A percentile compares a stretch with the other conserved stretches of the same genome.
Evolutionary conservation across 306 rosid genomes (phyloP).

Genomic region (Cucumis melo): DNA sequence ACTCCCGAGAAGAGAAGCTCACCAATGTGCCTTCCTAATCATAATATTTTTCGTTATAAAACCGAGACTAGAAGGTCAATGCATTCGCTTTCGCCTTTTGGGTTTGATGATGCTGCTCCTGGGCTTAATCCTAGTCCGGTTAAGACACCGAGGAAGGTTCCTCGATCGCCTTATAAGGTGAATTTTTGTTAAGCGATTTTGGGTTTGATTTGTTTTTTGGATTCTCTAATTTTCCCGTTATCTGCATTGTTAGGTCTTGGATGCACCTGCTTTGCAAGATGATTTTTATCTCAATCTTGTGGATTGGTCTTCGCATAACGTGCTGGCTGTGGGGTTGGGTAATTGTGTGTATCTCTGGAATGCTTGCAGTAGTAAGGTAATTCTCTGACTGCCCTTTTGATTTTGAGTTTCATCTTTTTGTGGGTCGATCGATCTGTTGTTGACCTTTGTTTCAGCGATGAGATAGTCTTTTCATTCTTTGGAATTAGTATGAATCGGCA

Average conservation of each 20-base stretch:
- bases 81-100: constrained; percentile 75
- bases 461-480: neutral
- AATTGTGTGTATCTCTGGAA: constrained; percentile 97
- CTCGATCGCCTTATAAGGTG: constrained; percentile 93
- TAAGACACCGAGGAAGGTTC: constrained; percentile 79
- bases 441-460: neutral
- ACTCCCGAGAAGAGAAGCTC: constrained; percentile 55
- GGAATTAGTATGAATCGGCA: neutral
- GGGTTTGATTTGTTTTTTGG: neutral
- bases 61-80: constrained; percentile 75
- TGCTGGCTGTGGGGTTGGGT: constrained; percentile 88
- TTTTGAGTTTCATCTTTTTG: neutral
- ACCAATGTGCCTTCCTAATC: constrained; percentile 38
- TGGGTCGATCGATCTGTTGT: neutral
- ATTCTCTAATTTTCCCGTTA: neutral
- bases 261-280: constrained; percentile 96
- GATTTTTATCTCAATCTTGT: constrained; percentile 94
- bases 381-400: constrained; percentile 2
- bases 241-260: constrained; percentile 48
- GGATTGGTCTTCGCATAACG: constrained; percentile 96
- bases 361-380: constrained; percentile 96
- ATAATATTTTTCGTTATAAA: constrained; percentile 85
- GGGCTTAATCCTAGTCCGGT: constrained; percentile 56
- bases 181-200: neutral
- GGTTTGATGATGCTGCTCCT: constrained; percentile 50